Evolutionary conservation across 192 early-diverging fungal genomes (phyloP).

Genomic region (Umbelopsis sp.): DNA sequence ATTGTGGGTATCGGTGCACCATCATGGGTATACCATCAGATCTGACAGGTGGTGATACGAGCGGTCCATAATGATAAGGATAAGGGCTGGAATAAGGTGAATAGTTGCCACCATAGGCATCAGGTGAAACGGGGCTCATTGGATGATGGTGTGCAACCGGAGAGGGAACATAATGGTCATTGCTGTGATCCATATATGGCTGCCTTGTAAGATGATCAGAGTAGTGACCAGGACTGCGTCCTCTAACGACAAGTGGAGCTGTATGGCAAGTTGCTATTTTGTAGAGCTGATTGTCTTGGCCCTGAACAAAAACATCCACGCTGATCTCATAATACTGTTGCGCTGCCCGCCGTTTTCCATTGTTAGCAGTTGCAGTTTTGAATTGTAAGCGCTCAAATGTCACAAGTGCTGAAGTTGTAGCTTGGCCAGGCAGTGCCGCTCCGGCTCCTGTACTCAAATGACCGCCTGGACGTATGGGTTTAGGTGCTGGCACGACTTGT

Average conservation of each 20-base stretch:
- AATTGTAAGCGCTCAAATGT: slow-evolving; percentile 95
- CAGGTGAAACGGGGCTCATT: slow-evolving; percentile 6
- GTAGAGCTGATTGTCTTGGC: slow-evolving; percentile 54
- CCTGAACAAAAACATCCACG: slow-evolving; percentile 76
- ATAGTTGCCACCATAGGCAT: background rate
- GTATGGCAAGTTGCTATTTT: slow-evolving; percentile 69
- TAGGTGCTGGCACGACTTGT: slow-evolving; percentile 67
- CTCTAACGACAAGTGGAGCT: slow-evolving; percentile 85
- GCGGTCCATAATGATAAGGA: slow-evolving; percentile 12
- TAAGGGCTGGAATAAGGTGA: slow-evolving; percentile 4
- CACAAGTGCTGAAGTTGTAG: slow-evolving; percentile 46
- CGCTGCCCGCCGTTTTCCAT: slow-evolving; percentile 85
- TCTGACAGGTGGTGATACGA: slow-evolving; percentile 5
- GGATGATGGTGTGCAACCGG: background rate
- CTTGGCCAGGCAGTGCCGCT: slow-evolving; percentile 34
- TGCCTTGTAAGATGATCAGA: slow-evolving; percentile 55
- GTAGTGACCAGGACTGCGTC: slow-evolving; percentile 91
- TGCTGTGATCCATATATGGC: background rate
- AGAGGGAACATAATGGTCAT: background rate
- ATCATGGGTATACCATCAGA: slow-evolving; percentile 14
- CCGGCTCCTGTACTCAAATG: slow-evolving; percentile 39
- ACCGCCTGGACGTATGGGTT: slow-evolving; percentile 57
- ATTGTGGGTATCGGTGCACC: slow-evolving; percentile 4
- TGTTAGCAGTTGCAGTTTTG: slow-evolving; percentile 93
- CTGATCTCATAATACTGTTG: slow-evolving; percentile 90